Base-by-base conservation (phyloP, 352 stramenopile genomes). In the Pythium pyrilobum region DNA sequence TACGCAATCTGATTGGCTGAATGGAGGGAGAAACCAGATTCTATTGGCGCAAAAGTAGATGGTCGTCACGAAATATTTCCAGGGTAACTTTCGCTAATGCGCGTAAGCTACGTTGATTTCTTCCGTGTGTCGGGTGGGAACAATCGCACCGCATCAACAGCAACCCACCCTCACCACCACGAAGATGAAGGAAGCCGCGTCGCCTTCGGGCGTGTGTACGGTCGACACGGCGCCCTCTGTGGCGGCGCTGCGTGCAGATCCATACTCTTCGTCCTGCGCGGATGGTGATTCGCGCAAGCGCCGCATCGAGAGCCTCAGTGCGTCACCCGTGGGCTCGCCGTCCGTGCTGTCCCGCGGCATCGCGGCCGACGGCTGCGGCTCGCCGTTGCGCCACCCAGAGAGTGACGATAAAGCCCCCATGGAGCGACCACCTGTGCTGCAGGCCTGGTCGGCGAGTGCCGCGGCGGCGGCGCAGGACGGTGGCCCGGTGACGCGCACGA, bases 251-350 rank as follows among this genome's bases (percentile, higher is more conserved):
- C 43, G 6, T 6, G 16, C 43, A n/a, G 28, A 27, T 28, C n/a
- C 28, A 13, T 27, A 8, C 20, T 27, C 28, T 3, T n/a, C 46
- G 20, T 37, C 28, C 11, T 34, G 12, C 21, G 15, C 4, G n/a
- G 42, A 24, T 37, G n/a, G 25, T 6, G 53, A 47, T 13, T 55
- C 54, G 10, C 54, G 54, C 44, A 62, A 62, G 45, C 54, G 54
- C 36, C 54, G 54, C 24, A 45, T 62, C 32, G 54, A 62, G 13
- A 39, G 15, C 16, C 39, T 54, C 37, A 62, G 44, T 28, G 36
- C 23, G 20, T 50, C 44, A 20, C 45, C 53, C 20, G 15, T 21
- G 21, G n/a, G 36, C 47, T 45, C 47, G 21, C 34, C 47, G 25
- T 36, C 34, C 13, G 24, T 45, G 21, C 12, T n/a, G 21, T 16